These are phyloP conservation scores for Fusarium duplospermum DNA, from an alignment of 2,329 filamentous ascomycete genomes.

Conservation along the genomic window DNA sequence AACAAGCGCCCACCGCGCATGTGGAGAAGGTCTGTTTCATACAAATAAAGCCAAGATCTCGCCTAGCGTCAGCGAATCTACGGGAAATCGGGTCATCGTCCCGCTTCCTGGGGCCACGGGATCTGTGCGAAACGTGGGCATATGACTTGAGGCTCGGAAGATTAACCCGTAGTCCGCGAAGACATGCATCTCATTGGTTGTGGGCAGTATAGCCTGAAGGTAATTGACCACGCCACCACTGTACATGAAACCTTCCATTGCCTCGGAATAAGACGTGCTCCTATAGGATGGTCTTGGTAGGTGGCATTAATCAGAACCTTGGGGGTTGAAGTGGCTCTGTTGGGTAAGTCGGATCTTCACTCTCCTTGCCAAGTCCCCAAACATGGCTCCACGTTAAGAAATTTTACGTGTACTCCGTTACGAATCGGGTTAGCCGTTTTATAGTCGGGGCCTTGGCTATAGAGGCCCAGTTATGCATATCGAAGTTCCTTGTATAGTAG, in stretches of 20 bases:
- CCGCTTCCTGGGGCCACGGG: not conserved
- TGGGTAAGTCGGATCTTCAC: conserved; percentile 20
- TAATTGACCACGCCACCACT: not conserved
- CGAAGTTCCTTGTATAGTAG: conserved; percentile 19
- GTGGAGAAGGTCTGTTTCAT: not conserved
- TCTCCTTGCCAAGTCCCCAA: conserved; percentile 20
- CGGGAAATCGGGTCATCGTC: not conserved
- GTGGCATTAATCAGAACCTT: not conserved
- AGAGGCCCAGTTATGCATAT: not conserved
- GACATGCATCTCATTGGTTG: not conserved
- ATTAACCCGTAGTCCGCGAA: not conserved
- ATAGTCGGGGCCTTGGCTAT: not conserved
- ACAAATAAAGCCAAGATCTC: not conserved
- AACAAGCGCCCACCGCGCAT: not conserved
- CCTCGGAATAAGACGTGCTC: not conserved
- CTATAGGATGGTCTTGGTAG: not conserved
- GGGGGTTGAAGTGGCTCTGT: not conserved
- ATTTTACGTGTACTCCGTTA: conserved; percentile 23
- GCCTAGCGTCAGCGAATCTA: not conserved
- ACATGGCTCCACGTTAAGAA: not conserved
- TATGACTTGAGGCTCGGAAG: not conserved
- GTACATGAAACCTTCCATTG: not conserved
- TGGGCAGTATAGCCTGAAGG: not conserved
- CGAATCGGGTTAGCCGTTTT: conserved; percentile 11
- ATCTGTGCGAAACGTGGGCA: not conserved